Percentiles rank a stretch among this genome's conserved stretches.
Evolutionary conservation across 306 rosid species (phyloP).

Genomic region (Canavalia ensiformis): DNA sequence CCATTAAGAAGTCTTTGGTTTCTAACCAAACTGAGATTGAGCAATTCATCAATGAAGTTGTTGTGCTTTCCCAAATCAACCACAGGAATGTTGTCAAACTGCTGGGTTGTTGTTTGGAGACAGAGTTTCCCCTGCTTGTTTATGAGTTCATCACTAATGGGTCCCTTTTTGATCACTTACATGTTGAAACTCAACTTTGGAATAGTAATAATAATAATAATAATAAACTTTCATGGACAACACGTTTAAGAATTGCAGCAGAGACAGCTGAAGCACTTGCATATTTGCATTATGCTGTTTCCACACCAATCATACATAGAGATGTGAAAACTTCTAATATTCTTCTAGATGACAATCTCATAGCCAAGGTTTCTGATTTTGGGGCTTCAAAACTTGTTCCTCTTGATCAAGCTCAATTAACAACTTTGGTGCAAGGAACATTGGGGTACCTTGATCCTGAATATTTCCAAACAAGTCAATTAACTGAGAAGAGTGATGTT

Average conservation of each 20-base stretch:
- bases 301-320: slow-evolving; percentile 43
- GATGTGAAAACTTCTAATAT: slow-evolving; percentile 30
- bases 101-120: slow-evolving; percentile 38
- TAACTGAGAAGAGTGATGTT: slow-evolving; percentile 58
- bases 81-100: slow-evolving; percentile 28
- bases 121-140: slow-evolving; percentile 32
- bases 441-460: slow-evolving; percentile 52
- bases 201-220: neutral
- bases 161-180: slow-evolving; percentile 48
- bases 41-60: slow-evolving; percentile 56
- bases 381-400: slow-evolving; percentile 35
- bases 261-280: slow-evolving; percentile 53
- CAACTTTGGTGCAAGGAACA: slow-evolving; percentile 54
- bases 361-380: slow-evolving; percentile 29
- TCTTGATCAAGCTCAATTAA: slow-evolving; percentile 49
- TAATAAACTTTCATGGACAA: slow-evolving; percentile 46
- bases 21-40: slow-evolving; percentile 35
- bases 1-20: slow-evolving; percentile 47
- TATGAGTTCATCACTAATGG: slow-evolving; percentile 46
- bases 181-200: neutral
- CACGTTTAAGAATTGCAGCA: slow-evolving; percentile 44
- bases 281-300: slow-evolving; percentile 50
- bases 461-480: slow-evolving; percentile 42
- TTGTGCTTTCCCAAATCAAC: slow-evolving; percentile 53
- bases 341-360: slow-evolving; percentile 27